Conservation (phyloP, 2,329 filamentous ascomycete genomes). For the Biscogniauxia marginata region DNA sequence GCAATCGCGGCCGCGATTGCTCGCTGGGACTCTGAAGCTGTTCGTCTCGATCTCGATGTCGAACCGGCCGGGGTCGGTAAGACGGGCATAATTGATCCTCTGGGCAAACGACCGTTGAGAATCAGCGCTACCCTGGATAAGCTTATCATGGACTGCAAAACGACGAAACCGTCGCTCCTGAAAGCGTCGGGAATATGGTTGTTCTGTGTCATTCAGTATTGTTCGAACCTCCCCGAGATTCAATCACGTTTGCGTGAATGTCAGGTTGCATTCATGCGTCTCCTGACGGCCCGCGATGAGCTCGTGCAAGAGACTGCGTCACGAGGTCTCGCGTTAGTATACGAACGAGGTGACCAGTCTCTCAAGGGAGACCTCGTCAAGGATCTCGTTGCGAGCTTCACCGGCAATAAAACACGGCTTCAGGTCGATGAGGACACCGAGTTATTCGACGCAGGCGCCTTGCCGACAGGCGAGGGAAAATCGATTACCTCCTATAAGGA, state of each 20-base stretch:
- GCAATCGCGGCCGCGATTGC: constrained; percentile 75
- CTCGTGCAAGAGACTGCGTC: constrained; percentile 95
- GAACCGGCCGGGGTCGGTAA: constrained; percentile 47
- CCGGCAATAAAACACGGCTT: constrained; percentile 69
- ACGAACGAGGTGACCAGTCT: constrained; percentile 81
- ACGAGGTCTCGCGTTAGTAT: constrained; percentile 85
- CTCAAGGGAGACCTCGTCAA: constrained; percentile 81
- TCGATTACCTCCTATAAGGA: constrained; percentile 96
- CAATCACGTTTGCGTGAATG: constrained; percentile 73
- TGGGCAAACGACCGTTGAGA: constrained; percentile 38
- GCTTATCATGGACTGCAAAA: constrained; percentile 73
- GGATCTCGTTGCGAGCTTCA: constrained; percentile 87
- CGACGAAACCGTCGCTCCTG: constrained; percentile 82
- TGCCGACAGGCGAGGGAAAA: constrained; percentile 85
- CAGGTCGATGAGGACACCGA: constrained; percentile 90
- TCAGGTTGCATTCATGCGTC: constrained; percentile 83
- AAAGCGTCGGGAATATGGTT: constrained; percentile 97
- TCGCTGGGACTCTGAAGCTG: constrained; percentile 80
- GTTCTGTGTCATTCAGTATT: constrained; percentile 86
- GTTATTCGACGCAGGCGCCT: constrained; percentile 84
- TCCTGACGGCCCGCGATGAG: constrained; percentile 86
- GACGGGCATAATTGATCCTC: constrained; percentile 29
- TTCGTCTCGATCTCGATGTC: constrained; percentile 75
- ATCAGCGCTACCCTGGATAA: constrained; percentile 64
- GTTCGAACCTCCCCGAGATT: constrained; percentile 73